Base-by-base conservation (phyloP, 2,329 filamentous ascomycete genomes). In the Diaporthe batatas region DNA sequence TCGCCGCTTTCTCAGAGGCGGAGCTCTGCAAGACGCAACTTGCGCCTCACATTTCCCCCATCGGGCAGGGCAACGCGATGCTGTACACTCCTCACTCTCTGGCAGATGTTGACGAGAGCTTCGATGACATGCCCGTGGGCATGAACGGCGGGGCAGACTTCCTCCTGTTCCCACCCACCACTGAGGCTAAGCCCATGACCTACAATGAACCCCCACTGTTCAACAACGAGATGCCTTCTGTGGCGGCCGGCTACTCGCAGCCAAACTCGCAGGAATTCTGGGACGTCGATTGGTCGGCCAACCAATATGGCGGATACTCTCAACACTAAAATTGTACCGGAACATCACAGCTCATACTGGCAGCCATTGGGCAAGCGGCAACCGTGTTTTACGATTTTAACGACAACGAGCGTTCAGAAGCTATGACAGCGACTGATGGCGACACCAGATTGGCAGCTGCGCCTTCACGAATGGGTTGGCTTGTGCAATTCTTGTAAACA, bases 1-100 rank as follows among this genome's bases (percentile, higher is more conserved):
- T 87, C 64, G 81, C 82, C 44, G 81, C 83, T 72, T 84, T 82
- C 70, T 78, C 79, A 6, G 76, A 78, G 6, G 77, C 81, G 7
- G 82, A 85, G 18, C 77, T 86, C 53, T 84, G 81, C 77, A 83
- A 82, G 42, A 82, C 82, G n/a, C 79, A 78, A 72, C 77, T 77
- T 42, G 80, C 83, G 42, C 82, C 86, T 34, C 91, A 93, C 74
- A 88, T 94, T 74, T 94, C 92, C 4, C 92, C 92, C 11, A 86
- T 87, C 70, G 92, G 91, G 6, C 92, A 94, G 77, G 87, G 88
- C 47, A 91, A 92, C 73, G 84, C 90, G 1, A 93, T 93, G 83
- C 86, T 94, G 42, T 92, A 87, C 81, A 92, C 92, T 12, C 91
- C 92, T 62, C 86, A 87, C 54, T 91, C 91, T 0, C 81, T 90